phyloP scores from a whole-genome alignment of 768 basidiomycete genomes.

The Tylopilus balloui region DNA sequence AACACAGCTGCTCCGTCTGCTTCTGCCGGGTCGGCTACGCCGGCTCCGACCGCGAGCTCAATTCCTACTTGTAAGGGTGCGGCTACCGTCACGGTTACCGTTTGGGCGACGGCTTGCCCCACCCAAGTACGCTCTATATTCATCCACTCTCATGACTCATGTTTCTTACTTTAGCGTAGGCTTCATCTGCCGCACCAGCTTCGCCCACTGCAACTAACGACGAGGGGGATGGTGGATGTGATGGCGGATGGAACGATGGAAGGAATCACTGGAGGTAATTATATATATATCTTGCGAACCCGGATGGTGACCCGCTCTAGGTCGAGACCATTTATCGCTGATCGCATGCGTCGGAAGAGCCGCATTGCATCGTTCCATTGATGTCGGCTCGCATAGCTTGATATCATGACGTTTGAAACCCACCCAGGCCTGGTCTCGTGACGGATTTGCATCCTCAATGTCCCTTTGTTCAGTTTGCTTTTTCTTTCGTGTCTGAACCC shows the following conservation, averaged over 20 bases:
- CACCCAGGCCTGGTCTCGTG: neutral
- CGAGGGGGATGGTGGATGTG: neutral
- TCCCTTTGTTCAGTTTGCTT: neutral
- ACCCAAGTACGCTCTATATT: conserved; percentile 8
- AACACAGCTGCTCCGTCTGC: neutral
- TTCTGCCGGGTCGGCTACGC: neutral
- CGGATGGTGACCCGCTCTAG: conserved; percentile 1
- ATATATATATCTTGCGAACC: neutral
- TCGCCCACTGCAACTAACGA: neutral
- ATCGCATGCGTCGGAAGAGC: conserved; percentile 8
- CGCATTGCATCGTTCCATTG: neutral
- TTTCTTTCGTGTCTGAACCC: neutral
- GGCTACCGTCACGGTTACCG: conserved; percentile 9
- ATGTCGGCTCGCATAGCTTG: neutral
- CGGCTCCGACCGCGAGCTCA: neutral
- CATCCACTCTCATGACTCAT: neutral
- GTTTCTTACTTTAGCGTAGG: neutral
- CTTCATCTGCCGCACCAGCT: neutral
- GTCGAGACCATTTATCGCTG: neutral
- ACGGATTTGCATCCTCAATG: neutral
- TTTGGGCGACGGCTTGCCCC: conserved; percentile 13
- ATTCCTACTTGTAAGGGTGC: conserved; percentile 2
- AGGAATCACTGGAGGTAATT: conserved; percentile 5
- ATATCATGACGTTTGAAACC: neutral
- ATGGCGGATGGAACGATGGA: neutral